phyloP scores from a whole-genome alignment of 768 basidiomycete genomes.

The Kwoniella sp. region DNA sequence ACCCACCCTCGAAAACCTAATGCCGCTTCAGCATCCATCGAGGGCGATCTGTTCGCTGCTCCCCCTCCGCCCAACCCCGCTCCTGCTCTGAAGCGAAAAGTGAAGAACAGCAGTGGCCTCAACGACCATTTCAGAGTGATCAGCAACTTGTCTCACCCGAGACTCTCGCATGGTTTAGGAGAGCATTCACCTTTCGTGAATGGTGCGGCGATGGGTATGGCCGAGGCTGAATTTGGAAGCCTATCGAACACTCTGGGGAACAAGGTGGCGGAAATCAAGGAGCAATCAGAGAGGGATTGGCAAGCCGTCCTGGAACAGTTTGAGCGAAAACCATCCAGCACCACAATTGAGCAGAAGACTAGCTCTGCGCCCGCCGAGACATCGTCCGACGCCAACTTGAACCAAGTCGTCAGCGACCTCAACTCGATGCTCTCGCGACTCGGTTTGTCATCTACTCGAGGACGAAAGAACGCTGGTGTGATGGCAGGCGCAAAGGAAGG shows the following conservation, averaged over 20 bases:
- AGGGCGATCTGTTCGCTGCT: conserved; percentile 7
- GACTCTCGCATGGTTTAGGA: conserved; percentile 26
- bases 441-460: conserved; percentile 13
- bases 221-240: conserved; percentile 3
- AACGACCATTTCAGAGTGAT: conserved; percentile 26
- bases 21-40: not conserved
- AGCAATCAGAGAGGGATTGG: conserved; percentile 64
- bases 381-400: conserved; percentile 17
- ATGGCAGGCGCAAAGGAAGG: conserved; percentile 10
- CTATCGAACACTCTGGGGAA: not conserved
- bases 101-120: conserved; percentile 1
- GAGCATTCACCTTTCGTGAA: conserved; percentile 1
- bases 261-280: conserved; percentile 16
- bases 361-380: conserved; percentile 30
- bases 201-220: conserved; percentile 1
- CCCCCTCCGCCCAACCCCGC: conserved; percentile 16
- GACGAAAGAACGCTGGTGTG: conserved; percentile 11
- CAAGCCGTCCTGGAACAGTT: conserved; percentile 67
- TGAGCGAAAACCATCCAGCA: not conserved
- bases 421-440: conserved; percentile 19
- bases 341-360: not conserved
- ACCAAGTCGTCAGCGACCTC: conserved; percentile 27
- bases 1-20: conserved; percentile 13
- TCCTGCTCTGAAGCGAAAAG: not conserved
- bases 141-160: conserved; percentile 24